Percentiles rank a stretch among this genome's conserved stretches.
These are phyloP conservation scores for Phyllosticta citribraziliensis DNA, from an alignment of 2,329 filamentous ascomycete genomes.

Conservation along the genomic window DNA sequence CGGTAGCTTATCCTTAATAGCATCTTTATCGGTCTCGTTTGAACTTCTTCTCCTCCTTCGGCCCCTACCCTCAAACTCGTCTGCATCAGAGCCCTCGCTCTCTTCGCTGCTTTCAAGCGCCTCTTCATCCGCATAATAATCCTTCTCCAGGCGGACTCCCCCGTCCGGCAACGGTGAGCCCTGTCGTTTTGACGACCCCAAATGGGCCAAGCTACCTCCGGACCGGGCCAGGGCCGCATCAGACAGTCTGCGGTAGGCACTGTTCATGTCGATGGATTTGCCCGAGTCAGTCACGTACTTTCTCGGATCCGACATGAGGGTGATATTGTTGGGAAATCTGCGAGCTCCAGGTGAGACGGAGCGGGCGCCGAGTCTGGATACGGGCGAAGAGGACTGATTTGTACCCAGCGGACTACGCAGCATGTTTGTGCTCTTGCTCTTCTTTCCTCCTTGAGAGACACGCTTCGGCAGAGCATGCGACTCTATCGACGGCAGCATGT, in stretches of 20 bases:
- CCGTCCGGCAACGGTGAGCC: constrained; percentile 37
- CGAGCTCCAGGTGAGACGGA: constrained; percentile 28
- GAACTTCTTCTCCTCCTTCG: constrained; percentile 25
- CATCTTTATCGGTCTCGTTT: constrained; percentile 22
- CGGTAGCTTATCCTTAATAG: constrained; percentile 33
- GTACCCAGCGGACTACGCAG: constrained; percentile 19
- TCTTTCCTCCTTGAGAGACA: constrained; percentile 33
- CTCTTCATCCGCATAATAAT: constrained; percentile 55
- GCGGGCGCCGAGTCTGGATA: constrained; percentile 20
- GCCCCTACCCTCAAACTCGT: constrained; percentile 32
- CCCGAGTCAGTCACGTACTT: constrained; percentile 51
- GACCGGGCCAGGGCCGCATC: constrained; percentile 59
- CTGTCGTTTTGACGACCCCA: constrained; percentile 47
- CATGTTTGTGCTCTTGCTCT: constrained; percentile 19
- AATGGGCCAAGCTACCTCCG: constrained; percentile 51
- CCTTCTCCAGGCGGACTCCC: constrained; percentile 55
- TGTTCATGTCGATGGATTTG: constrained; percentile 55
- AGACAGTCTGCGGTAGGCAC: constrained; percentile 60
- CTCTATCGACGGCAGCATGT: constrained; percentile 37
- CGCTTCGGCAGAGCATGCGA: constrained; percentile 32
- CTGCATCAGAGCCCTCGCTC: constrained; percentile 43
- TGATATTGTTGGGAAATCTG: constrained; percentile 39
- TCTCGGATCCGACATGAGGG: constrained; percentile 29
- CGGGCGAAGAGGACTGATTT: constrained; percentile 31
- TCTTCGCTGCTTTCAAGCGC: constrained; percentile 61